These are phyloP conservation scores for Dujonia santamariae DNA, from an alignment of 1,139 yeast species.

Conservation along the genomic window DNA sequence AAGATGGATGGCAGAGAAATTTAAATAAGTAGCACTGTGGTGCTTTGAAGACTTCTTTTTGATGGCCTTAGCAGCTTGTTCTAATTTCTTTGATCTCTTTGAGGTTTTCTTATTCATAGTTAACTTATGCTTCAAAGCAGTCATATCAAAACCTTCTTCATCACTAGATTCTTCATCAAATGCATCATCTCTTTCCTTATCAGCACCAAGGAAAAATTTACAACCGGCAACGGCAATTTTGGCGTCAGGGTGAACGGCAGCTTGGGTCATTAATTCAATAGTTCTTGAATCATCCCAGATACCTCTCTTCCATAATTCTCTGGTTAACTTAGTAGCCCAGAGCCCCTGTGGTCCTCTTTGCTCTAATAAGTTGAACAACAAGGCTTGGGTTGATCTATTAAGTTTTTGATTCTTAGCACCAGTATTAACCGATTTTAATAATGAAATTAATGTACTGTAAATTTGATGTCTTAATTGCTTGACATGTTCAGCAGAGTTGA, in stretches of 20 bases:
- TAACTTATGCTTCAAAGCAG: constrained; percentile 73
- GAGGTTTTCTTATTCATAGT: constrained; percentile 79
- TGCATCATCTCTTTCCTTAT: constrained; percentile 87
- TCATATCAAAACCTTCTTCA: constrained; percentile 70
- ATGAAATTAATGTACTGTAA: constrained; percentile 71
- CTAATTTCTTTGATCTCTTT: constrained; percentile 77
- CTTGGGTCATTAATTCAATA: constrained; percentile 95
- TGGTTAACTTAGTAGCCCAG: constrained; percentile 94
- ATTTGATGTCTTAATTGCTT: constrained; percentile 81
- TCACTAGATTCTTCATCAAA: constrained; percentile 68
- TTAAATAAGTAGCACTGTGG: constrained; percentile 69
- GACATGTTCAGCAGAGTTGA: constrained; percentile 65
- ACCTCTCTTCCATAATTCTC: constrained; percentile 96
- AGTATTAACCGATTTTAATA: constrained; percentile 78
- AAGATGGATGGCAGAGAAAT: constrained; percentile 91
- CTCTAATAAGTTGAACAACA: constrained; percentile 79
- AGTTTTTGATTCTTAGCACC: constrained; percentile 84
- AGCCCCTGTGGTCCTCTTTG: constrained; percentile 79
- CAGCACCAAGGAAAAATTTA: constrained; percentile 89
- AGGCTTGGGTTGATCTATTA: constrained; percentile 86
- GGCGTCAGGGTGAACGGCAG: constrained; percentile 81
- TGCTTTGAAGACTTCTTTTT: constrained; percentile 59
- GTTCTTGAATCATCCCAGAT: constrained; percentile 97
- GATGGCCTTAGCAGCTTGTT: constrained; percentile 62
- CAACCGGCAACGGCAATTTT: constrained; percentile 92